Evolutionary conservation across 768 basidiomycete genomes (phyloP).

Genomic region (Suillus subalutaceus): DNA sequence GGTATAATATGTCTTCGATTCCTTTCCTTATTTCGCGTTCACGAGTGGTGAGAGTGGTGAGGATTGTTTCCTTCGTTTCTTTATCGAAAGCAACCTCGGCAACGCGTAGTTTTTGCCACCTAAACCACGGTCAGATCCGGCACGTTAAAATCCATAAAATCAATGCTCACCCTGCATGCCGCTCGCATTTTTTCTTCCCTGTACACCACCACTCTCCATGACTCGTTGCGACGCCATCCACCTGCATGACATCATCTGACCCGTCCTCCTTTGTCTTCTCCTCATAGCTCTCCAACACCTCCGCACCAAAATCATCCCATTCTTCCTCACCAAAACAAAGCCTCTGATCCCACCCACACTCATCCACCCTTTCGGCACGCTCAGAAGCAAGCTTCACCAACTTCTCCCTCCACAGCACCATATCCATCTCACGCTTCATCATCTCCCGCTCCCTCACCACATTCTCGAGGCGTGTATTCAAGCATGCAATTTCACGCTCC

Average conservation of each 20-base stretch:
- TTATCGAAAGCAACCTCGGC: conserved; percentile 77
- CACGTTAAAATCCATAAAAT: neutral
- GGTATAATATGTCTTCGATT: conserved; percentile 73
- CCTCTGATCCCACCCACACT: conserved; percentile 90
- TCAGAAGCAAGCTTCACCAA: conserved; percentile 68
- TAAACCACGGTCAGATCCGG: conserved; percentile 30
- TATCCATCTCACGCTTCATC: conserved; percentile 69
- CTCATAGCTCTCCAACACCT: conserved; percentile 74
- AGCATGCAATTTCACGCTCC: conserved; percentile 56
- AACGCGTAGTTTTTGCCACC: conserved; percentile 79
- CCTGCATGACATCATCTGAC: conserved; percentile 42
- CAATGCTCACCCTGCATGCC: conserved; percentile 69
- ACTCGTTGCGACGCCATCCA: conserved; percentile 32
- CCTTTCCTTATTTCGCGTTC: conserved; percentile 79
- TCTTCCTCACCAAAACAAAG: conserved; percentile 84
- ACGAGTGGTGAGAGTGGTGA: conserved; percentile 66
- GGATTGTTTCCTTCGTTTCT: conserved; percentile 70
- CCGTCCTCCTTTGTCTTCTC: conserved; percentile 37
- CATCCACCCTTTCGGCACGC: conserved; percentile 62
- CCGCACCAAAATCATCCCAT: conserved; percentile 67
- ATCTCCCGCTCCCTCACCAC: conserved; percentile 64
- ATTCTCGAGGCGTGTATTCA: conserved; percentile 56
- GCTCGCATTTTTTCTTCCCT: conserved; percentile 73
- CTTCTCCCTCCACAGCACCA: conserved; percentile 69
- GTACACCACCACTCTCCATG: conserved; percentile 78